Base-by-base conservation (phyloP, 169 alveolate species). In the Amoebophrya sp. region DNA sequence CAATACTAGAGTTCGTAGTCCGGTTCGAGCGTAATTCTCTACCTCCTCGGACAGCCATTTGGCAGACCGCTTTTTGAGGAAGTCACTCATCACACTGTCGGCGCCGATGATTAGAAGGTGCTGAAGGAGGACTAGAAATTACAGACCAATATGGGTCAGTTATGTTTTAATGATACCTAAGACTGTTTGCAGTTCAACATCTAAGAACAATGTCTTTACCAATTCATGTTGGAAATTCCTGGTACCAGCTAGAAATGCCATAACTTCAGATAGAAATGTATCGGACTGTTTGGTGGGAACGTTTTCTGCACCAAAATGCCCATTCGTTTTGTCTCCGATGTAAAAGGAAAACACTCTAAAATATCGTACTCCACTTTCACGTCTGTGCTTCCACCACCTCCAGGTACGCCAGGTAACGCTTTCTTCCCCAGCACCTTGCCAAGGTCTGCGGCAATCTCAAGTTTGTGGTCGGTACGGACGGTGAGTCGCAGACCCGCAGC, bases 301-400 rank as follows among this genome's bases (percentile, higher is more conserved):
- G 93, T 92, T 91, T 97, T 98, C 92, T 96, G 95, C 18, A 99
- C 96, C 41, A 98, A 94, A 76, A 98, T 98, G 89, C 99, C 99
- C 99, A 99, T 99, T 41, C 99, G 95, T 93, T 99, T 99, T 18
- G 98, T 95, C 41, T 98, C 99, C n/a, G 99, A 96, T 36, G 99
- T 96, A 94, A 99, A 99, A 0, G 99, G 99, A 92, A 99, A 98
- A 54, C 97, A 96, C 40, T 96, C 96, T 89, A 98, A 94, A 41
- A 99, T 97, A 40, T 95, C 96, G 94, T 96, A 98, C 53, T 96
- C 96, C 91, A 95, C 95, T 39, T 18, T 26, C 40, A 0, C 91
- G 53, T 78, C 93, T n/a, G 78, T 18, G 65, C 65, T 47, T 18
- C 26, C 78, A 26, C 78, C 78, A 54, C 33, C 18, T 54, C 78